phyloP scores from a whole-genome alignment of 2,329 filamentous ascomycete genomes.

The Penicillium digitatum region DNA sequence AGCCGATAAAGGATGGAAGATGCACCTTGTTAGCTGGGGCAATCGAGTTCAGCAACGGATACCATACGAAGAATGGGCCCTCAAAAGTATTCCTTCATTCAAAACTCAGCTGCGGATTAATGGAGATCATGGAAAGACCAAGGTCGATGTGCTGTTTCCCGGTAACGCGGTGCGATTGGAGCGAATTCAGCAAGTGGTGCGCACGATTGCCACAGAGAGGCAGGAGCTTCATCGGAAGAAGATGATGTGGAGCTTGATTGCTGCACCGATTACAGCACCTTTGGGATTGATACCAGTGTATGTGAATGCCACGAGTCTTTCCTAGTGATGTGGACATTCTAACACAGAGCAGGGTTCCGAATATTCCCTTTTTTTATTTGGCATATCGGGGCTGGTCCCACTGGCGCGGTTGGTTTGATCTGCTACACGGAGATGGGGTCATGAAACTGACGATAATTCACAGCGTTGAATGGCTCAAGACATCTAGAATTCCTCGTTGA shows the following conservation, averaged over 20 bases:
- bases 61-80: constrained; percentile 94
- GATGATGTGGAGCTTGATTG: constrained; percentile 74
- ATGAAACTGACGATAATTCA: constrained; percentile 14
- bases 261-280: constrained; percentile 78
- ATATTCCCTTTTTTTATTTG: constrained; percentile 95
- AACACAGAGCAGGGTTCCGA: constrained; percentile 64
- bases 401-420: constrained; percentile 59
- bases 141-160: constrained; percentile 68
- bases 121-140: constrained; percentile 61
- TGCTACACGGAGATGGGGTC: not conserved
- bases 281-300: constrained; percentile 83
- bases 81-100: constrained; percentile 88
- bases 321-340: not conserved
- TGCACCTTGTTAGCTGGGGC: constrained; percentile 76
- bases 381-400: constrained; percentile 86
- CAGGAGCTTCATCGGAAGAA: constrained; percentile 71
- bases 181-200: constrained; percentile 62
- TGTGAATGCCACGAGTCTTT: constrained; percentile 32
- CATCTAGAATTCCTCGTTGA: constrained; percentile 78
- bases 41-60: constrained; percentile 82
- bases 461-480: constrained; percentile 74
- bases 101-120: constrained; percentile 63
- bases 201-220: constrained; percentile 71
- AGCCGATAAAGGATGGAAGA: constrained; percentile 81
- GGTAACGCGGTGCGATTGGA: constrained; percentile 62